Percentiles rank a stretch among this genome's conserved stretches.
phyloP scores from a whole-genome alignment of 176 grass and related monocot species.

The Carex parvula region DNA sequence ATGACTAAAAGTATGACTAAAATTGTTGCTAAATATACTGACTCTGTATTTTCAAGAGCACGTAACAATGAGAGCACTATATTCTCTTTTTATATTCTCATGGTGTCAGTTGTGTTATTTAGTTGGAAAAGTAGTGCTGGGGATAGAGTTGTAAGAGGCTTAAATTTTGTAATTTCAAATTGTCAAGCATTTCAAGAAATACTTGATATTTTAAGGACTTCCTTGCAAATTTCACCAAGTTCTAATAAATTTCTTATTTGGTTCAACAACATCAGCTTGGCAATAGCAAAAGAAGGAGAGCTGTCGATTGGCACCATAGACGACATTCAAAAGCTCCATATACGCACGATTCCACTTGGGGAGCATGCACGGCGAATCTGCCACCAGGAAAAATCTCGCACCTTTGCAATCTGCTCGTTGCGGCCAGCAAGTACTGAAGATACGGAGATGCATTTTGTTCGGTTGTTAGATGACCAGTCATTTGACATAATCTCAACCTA shows the following conservation, averaged over 20 bases:
- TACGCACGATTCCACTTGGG: conserved; percentile 74
- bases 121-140: not conserved
- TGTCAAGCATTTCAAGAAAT: not conserved
- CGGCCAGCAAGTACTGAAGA: conserved; percentile 54
- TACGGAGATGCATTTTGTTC: conserved; percentile 74
- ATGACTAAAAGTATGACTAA: not conserved
- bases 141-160: not conserved
- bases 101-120: not conserved
- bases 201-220: not conserved
- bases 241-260: conserved; percentile 17
- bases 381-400: conserved; percentile 82
- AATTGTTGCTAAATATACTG: not conserved
- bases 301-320: conserved; percentile 88
- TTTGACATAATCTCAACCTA: conserved; percentile 78
- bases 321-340: conserved; percentile 94
- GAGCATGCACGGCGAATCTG: conserved; percentile 85
- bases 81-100: not conserved
- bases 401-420: conserved; percentile 69
- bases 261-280: conserved; percentile 46
- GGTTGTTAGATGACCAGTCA: conserved; percentile 80
- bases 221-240: not conserved
- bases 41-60: not conserved
- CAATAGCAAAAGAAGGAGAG: conserved; percentile 94
- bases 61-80: not conserved
- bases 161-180: not conserved